Percentiles rank a stretch among this genome's conserved stretches.
phyloP scores from a whole-genome alignment of 2,329 filamentous ascomycete species.

The Aspergillus transmontanensis region DNA sequence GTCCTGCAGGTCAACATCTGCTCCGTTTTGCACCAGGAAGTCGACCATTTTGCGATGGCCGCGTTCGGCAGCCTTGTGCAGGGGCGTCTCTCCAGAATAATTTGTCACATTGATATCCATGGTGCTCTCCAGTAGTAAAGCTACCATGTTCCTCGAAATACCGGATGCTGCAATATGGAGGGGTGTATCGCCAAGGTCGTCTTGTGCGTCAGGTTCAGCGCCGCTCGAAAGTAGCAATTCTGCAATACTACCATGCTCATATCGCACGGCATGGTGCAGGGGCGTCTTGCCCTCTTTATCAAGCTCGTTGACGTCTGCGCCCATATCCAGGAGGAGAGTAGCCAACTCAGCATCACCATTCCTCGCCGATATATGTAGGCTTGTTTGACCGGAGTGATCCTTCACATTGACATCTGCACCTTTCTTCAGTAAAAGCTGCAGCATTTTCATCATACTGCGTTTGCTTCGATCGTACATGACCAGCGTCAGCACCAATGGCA shows the following conservation, averaged over 20 bases:
- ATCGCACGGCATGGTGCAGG: conserved; percentile 23
- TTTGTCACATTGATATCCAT: conserved; percentile 29
- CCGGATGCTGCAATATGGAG: conserved; percentile 25
- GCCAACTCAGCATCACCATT: conserved; percentile 22
- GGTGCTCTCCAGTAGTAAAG: conserved; percentile 26
- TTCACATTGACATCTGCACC: conserved; percentile 26
- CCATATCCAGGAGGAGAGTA: conserved; percentile 17
- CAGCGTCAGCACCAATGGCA: conserved; percentile 21
- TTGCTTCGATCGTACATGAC: conserved; percentile 23
- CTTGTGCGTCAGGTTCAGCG: conserved; percentile 28
- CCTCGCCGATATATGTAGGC: conserved; percentile 22
- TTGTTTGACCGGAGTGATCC: conserved; percentile 22
- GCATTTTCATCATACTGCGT: conserved; percentile 21
- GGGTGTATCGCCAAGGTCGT: conserved; percentile 27
- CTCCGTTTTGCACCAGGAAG: conserved; percentile 29
- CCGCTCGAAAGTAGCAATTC: conserved; percentile 26
- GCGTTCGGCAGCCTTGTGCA: conserved; percentile 31
- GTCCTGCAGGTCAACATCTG: conserved; percentile 28
- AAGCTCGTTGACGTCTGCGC: conserved; percentile 17
- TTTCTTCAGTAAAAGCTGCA: conserved; percentile 24
- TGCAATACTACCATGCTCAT: conserved; percentile 27
- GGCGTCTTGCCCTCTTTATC: conserved; percentile 24
- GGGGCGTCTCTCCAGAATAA: conserved; percentile 28
- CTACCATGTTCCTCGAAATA: conserved; percentile 20
- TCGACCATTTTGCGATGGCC: conserved; percentile 32